Evolutionary conservation across 805 yeast species (phyloP).

Genomic region (Tanozyma kutaoensis): DNA sequence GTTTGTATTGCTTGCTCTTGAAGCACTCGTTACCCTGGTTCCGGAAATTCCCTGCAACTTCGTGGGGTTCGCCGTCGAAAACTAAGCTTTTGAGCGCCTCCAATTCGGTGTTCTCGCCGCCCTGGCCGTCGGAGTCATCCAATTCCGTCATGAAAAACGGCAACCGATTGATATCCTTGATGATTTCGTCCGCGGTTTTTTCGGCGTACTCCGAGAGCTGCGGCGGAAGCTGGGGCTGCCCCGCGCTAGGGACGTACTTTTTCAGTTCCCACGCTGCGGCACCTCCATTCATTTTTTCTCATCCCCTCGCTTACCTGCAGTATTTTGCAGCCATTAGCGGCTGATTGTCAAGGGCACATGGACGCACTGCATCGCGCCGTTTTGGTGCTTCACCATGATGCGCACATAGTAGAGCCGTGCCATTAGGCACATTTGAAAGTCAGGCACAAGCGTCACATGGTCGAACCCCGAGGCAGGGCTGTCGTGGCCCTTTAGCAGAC

Average conservation of each 20-base stretch:
- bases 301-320: neutral
- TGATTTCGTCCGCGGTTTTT: constrained; percentile 63
- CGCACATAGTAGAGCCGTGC: constrained; percentile 23
- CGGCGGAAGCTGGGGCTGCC: constrained; percentile 72
- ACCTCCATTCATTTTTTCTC: constrained; percentile 2
- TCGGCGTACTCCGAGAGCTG: constrained; percentile 53
- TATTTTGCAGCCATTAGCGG: constrained; percentile 2
- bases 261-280: constrained; percentile 29
- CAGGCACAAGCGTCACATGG: constrained; percentile 22
- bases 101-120: constrained; percentile 58
- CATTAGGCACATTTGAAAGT: constrained; percentile 22
- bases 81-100: constrained; percentile 89
- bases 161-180: constrained; percentile 64
- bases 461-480: constrained; percentile 9
- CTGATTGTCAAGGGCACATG: constrained; percentile 24
- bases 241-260: constrained; percentile 29
- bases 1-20: constrained; percentile 53
- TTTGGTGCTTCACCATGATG: constrained; percentile 13
- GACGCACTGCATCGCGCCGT: constrained; percentile 16
- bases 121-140: constrained; percentile 64
- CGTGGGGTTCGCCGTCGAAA: constrained; percentile 92
- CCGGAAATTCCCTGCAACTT: constrained; percentile 79
- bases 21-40: constrained; percentile 87
- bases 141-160: constrained; percentile 92
- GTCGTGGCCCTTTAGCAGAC: constrained; percentile 15